A percentile compares a stretch with the other conserved stretches of the same genome.
These are phyloP conservation scores for Phytophthora europaea DNA, from an alignment of 352 stramenopile genomes.

Conservation along the genomic window DNA sequence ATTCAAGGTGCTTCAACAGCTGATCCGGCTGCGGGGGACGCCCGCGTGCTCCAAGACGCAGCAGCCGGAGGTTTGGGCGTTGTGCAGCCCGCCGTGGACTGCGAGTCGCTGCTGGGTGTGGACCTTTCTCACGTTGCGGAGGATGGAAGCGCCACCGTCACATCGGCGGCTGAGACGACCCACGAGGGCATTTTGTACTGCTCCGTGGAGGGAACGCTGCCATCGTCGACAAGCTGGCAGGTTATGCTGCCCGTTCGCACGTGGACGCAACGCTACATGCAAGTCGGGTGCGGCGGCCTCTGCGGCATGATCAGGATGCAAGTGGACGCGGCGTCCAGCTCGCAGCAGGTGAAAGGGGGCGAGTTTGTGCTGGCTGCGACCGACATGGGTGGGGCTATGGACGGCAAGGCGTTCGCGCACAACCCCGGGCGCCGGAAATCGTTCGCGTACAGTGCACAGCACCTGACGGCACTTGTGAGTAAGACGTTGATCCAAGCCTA, in stretches of 20 bases:
- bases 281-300: constrained; percentile 48
- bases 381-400: constrained; percentile 44
- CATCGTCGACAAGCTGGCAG: constrained; percentile 33
- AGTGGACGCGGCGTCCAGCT: constrained; percentile 34
- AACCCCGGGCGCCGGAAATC: constrained; percentile 29
- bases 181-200: constrained; percentile 39
- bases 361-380: constrained; percentile 44
- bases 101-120: constrained; percentile 30
- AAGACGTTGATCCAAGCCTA: constrained; percentile 50
- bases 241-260: constrained; percentile 45
- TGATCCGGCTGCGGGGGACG: background rate
- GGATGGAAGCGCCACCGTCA: constrained; percentile 25
- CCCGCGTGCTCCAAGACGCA: constrained; percentile 17
- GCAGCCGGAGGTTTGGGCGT: constrained; percentile 10
- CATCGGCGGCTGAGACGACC: constrained; percentile 25
- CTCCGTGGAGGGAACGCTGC: constrained; percentile 33
- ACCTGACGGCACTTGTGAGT: constrained; percentile 42
- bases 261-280: constrained; percentile 56
- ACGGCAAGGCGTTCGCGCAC: constrained; percentile 42
- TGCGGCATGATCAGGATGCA: constrained; percentile 46
- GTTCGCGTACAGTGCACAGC: constrained; percentile 49
- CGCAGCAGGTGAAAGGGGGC: constrained; percentile 26
- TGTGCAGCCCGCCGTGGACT: constrained; percentile 29
- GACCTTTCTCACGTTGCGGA: constrained; percentile 37
- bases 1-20: background rate